phyloP scores from a whole-genome alignment of 768 basidiomycete genomes.

The Russula compacta region DNA sequence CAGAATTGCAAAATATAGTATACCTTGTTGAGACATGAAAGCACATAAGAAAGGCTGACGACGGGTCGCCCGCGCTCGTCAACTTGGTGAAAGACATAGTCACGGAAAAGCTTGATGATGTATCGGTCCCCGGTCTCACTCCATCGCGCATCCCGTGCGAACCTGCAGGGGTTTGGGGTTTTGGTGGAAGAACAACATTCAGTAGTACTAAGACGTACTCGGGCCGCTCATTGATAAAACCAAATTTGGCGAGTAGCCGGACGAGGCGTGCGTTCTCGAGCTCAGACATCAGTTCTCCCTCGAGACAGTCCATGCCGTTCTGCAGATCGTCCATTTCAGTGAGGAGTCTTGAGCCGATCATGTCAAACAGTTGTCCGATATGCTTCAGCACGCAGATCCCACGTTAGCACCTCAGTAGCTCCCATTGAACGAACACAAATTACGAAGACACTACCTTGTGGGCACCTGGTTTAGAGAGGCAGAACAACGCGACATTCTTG shows the following conservation, averaged over 20 bases:
- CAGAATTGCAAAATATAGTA: slow-evolving; percentile 16
- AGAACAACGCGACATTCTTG: slow-evolving; percentile 68
- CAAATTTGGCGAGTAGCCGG: slow-evolving; percentile 84
- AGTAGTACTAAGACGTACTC: slow-evolving; percentile 53
- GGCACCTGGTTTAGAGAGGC: slow-evolving; percentile 62
- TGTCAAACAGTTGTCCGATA: slow-evolving; percentile 73
- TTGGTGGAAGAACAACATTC: background rate
- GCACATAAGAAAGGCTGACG: slow-evolving; percentile 82
- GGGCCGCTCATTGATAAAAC: slow-evolving; percentile 98
- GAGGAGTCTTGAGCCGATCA: slow-evolving; percentile 60
- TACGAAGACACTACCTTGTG: slow-evolving; percentile 42
- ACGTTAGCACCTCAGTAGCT: background rate
- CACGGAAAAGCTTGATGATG: slow-evolving; percentile 95
- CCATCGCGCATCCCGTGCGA: slow-evolving; percentile 94
- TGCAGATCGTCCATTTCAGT: slow-evolving; percentile 83
- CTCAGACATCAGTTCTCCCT: slow-evolving; percentile 77
- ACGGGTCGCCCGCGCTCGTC: slow-evolving; percentile 86
- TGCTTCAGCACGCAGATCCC: slow-evolving; percentile 33
- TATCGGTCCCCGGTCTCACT: slow-evolving; percentile 98
- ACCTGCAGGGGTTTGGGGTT: slow-evolving; percentile 38
- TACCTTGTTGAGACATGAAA: slow-evolving; percentile 91
- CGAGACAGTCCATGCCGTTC: slow-evolving; percentile 66
- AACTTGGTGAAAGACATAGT: slow-evolving; percentile 97
- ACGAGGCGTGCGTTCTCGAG: slow-evolving; percentile 92
- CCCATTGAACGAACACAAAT: slow-evolving; percentile 1